A percentile compares a stretch with the other conserved stretches of the same genome.
Evolutionary conservation across 192 early-diverging fungal species (phyloP).

Genomic region (Backusella luteola): DNA sequence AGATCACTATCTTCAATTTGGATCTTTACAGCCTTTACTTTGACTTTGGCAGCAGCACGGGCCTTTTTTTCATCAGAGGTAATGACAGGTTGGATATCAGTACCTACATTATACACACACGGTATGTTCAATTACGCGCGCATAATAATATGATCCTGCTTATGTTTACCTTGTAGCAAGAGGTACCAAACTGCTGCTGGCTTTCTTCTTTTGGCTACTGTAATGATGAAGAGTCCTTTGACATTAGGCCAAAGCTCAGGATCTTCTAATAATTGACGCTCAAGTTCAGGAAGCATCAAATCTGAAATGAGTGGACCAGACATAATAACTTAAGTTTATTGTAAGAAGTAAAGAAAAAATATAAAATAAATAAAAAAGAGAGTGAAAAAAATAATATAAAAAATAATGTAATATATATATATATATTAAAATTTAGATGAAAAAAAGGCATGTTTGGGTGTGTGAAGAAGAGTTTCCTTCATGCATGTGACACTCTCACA

Average conservation of each 20-base stretch:
- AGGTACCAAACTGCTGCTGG: constrained; percentile 29
- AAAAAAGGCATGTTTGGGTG: background rate
- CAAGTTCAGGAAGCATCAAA: constrained; percentile 23
- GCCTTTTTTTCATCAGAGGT: constrained; percentile 17
- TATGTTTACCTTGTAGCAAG: constrained; percentile 24
- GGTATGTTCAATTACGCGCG: too few species aligned
- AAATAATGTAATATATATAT: too few species aligned
- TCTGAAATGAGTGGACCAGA: constrained; percentile 18
- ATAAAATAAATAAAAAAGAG: background rate
- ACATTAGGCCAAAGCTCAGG: constrained; percentile 30
- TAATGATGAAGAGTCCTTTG: constrained; percentile 32
- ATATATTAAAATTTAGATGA: background rate
- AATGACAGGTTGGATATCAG: constrained; percentile 24
- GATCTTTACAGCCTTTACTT: constrained; percentile 24
- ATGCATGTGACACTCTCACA: constrained; percentile 6
- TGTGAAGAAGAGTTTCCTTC: background rate
- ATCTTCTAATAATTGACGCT: constrained; percentile 23
- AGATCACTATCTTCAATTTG: constrained; percentile 28
- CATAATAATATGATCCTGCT: background rate
- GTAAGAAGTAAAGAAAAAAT: background rate
- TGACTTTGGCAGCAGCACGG: constrained; percentile 2
- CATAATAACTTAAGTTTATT: constrained; percentile 3
- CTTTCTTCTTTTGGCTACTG: constrained; percentile 28
- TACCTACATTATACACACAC: constrained; percentile 2
- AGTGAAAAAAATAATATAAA: background rate